phyloP scores from a whole-genome alignment of 768 basidiomycete genomes.

The Scleroderma bovista region DNA sequence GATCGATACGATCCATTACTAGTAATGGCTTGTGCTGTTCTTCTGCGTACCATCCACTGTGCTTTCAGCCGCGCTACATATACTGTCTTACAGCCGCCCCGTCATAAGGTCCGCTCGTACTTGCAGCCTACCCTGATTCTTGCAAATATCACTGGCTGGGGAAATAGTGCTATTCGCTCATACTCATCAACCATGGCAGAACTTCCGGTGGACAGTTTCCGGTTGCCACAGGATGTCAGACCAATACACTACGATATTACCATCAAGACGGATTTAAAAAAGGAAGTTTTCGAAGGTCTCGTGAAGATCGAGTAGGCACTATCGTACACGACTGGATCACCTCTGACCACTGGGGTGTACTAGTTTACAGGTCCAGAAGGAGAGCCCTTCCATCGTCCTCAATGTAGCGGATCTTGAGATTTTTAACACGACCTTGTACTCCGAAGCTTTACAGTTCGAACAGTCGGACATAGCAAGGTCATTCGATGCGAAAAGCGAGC shows the following conservation, averaged over 20 bases:
- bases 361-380: constrained; percentile 59
- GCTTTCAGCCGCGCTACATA: too few species aligned
- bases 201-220: constrained; percentile 20
- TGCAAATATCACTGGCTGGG: too few species aligned
- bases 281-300: constrained; percentile 69
- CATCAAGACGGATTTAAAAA: constrained; percentile 76
- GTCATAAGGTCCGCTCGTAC: too few species aligned
- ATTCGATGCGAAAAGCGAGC: constrained; percentile 59
- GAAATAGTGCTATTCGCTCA: constrained; percentile 1
- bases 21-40: too few species aligned
- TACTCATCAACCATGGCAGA: constrained; percentile 9
- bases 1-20: too few species aligned
- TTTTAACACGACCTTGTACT: constrained; percentile 49
- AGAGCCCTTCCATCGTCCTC: constrained; percentile 58
- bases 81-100: too few species aligned
- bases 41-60: too few species aligned
- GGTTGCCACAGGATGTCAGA: constrained; percentile 62
- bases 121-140: too few species aligned
- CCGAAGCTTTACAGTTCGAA: constrained; percentile 46
- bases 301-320: constrained; percentile 60
- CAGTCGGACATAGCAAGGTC: constrained; percentile 41
- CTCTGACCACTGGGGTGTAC: background rate
- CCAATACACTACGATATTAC: constrained; percentile 77
- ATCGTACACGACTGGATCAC: background rate
- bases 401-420: constrained; percentile 61